phyloP scores from a whole-genome alignment of 2,329 filamentous ascomycete genomes.

The Xylaria arbuscula region DNA sequence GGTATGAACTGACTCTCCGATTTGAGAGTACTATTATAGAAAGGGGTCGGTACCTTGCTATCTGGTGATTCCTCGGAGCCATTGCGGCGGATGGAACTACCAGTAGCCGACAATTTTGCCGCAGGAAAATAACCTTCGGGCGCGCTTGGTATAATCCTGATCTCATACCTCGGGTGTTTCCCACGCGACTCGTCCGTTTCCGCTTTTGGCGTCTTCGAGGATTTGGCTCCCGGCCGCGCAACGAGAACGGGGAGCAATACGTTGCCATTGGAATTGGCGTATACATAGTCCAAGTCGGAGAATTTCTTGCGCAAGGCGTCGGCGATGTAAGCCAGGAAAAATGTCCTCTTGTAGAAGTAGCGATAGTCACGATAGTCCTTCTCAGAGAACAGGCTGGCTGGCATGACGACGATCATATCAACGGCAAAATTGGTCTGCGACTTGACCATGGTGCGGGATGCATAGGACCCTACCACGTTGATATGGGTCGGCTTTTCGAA shows the following conservation, averaged over 20 bases:
- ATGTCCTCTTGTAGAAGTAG: slow-evolving; percentile 94
- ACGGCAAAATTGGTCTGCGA: slow-evolving; percentile 69
- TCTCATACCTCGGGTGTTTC: slow-evolving; percentile 61
- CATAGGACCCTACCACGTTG: slow-evolving; percentile 91
- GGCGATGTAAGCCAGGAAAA: slow-evolving; percentile 86
- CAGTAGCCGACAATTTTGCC: slow-evolving; percentile 75
- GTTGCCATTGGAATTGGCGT: slow-evolving; percentile 77
- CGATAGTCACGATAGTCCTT: slow-evolving; percentile 94
- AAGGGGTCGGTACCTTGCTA: slow-evolving; percentile 70
- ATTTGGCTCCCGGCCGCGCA: slow-evolving; percentile 53
- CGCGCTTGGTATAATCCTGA: slow-evolving; percentile 82
- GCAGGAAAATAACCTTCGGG: slow-evolving; percentile 75
- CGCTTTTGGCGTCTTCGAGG: slow-evolving; percentile 42
- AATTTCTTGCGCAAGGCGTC: slow-evolving; percentile 72
- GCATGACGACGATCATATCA: slow-evolving; percentile 91
- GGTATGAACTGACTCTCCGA: slow-evolving; percentile 78
- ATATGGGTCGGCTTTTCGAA: slow-evolving; percentile 80
- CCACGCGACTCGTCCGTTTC: slow-evolving; percentile 34
- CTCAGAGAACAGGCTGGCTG: slow-evolving; percentile 81
- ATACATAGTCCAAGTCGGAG: slow-evolving; percentile 67
- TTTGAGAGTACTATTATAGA: slow-evolving; percentile 88
- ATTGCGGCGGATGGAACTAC: slow-evolving; percentile 74
- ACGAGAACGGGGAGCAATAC: slow-evolving; percentile 76
- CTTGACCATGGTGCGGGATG: slow-evolving; percentile 78
- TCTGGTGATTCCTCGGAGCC: slow-evolving; percentile 58